Conservation (phyloP, 2,329 filamentous ascomycete species). For the Trichoderma sp. region DNA sequence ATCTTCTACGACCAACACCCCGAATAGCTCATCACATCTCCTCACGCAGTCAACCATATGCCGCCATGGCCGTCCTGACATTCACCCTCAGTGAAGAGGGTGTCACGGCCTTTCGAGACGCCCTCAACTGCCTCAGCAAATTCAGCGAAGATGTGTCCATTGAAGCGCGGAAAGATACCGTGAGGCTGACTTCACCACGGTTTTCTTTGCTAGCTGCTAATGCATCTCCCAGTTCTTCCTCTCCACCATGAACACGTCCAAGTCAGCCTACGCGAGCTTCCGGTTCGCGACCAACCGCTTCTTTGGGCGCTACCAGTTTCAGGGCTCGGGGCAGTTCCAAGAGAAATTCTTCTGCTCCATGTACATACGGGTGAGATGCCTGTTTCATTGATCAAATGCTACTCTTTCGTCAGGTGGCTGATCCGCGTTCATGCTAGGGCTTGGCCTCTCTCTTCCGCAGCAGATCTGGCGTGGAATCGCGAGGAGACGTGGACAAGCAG, state of each 20-base stretch:
- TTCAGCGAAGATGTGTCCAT: slow-evolving; percentile 79
- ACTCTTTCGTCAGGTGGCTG: not conserved
- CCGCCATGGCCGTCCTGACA: slow-evolving; percentile 62
- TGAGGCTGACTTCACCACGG: slow-evolving; percentile 39
- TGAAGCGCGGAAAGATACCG: slow-evolving; percentile 70
- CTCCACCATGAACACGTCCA: slow-evolving; percentile 77
- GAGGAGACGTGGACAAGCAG: slow-evolving; percentile 63
- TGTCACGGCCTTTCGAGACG: slow-evolving; percentile 70
- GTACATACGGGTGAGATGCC: slow-evolving; percentile 62
- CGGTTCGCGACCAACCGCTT: slow-evolving; percentile 68
- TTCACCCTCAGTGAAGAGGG: slow-evolving; percentile 76
- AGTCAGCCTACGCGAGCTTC: slow-evolving; percentile 76
- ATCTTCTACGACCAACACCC: no score
- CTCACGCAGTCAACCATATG: not conserved
- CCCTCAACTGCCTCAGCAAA: slow-evolving; percentile 72
- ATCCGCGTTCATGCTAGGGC: slow-evolving; percentile 47
- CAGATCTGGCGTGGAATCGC: slow-evolving; percentile 60
- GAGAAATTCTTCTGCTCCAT: slow-evolving; percentile 74
- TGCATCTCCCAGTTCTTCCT: slow-evolving; percentile 61
- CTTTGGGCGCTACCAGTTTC: slow-evolving; percentile 72
- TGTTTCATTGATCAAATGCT: not conserved
- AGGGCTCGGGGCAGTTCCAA: slow-evolving; percentile 53
- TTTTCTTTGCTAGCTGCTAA: not conserved
- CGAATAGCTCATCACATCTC: not conserved
- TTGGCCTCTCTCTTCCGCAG: slow-evolving; percentile 75